phyloP scores from a whole-genome alignment of 495 filamentous ascomycete genomes.

The Aspergillus carlsbadensis region DNA sequence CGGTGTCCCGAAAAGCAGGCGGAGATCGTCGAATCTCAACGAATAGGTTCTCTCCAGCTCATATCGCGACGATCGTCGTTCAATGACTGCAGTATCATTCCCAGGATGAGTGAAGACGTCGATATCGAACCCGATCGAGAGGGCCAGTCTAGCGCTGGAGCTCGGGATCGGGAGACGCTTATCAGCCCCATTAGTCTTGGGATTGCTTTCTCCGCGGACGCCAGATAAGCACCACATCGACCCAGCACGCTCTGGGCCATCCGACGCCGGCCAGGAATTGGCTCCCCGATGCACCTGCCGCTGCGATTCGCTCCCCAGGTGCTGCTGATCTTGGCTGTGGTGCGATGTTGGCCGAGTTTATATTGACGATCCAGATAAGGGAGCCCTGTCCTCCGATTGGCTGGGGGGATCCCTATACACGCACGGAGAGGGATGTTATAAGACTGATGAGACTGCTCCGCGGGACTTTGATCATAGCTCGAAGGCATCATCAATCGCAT shows the following conservation, averaged over 20 bases:
- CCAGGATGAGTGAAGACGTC: not conserved
- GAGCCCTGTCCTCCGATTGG: slow-evolving; percentile 1
- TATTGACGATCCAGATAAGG: slow-evolving; percentile 9
- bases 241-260: not conserved
- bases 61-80: not conserved
- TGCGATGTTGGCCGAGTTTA: not conserved
- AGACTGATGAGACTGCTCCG: too few relatives aligned
- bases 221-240: not conserved
- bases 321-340: not conserved
- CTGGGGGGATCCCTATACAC: not conserved
- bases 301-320: not conserved
- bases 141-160: too few relatives aligned
- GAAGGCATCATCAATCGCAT: not conserved
- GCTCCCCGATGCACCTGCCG: not conserved
- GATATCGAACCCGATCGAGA: not conserved
- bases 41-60: too few relatives aligned
- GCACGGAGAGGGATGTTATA: not conserved
- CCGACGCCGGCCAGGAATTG: not conserved
- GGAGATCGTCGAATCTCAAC: not conserved
- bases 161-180: not conserved
- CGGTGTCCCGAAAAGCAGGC: not conserved
- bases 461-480: not conserved
- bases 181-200: not conserved
- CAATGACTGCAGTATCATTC: not conserved
- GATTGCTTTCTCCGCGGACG: slow-evolving; percentile 4